Conservation (phyloP, 257 asterid species). For the Solanum infundibuliforme region DNA sequence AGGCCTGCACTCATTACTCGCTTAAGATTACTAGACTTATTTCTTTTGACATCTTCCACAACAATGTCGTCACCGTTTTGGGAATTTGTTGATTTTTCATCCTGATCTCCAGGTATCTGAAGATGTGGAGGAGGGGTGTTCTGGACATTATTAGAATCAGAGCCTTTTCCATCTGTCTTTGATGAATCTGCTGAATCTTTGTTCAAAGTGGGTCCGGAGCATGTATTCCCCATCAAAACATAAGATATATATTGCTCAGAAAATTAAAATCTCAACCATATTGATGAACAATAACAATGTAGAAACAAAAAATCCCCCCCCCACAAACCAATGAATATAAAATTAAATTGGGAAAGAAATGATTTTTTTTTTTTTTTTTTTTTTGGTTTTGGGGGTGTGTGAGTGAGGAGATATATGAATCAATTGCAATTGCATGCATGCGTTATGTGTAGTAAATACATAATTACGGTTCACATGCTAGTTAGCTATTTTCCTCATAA, state of each 20-base stretch:
- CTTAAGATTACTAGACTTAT: slow-evolving; percentile 24
- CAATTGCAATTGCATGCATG: neutral
- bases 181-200: slow-evolving; percentile 13
- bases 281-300: neutral
- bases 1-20: slow-evolving; percentile 64
- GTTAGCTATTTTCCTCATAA: neutral
- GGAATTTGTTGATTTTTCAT: slow-evolving; percentile 12
- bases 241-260: neutral
- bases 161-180: slow-evolving; percentile 12
- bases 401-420: neutral
- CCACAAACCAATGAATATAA: neutral
- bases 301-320: neutral
- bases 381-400: neutral
- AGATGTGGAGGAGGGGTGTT: slow-evolving; percentile 27
- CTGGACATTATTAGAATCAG: slow-evolving; percentile 20
- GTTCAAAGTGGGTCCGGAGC: slow-evolving; percentile 49
- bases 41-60: slow-evolving; percentile 11
- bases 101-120: slow-evolving; percentile 13
- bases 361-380: neutral
- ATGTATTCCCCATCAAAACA: slow-evolving; percentile 61
- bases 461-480: neutral
- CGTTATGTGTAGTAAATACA: neutral
- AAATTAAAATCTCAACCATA: slow-evolving; percentile 5
- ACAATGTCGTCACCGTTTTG: neutral
- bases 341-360: neutral